Evolutionary conservation across 2,329 filamentous ascomycete species (phyloP), one percentile per base, ranked within the genome.

Genomic region (Aspergillus calidoustus): DNA sequence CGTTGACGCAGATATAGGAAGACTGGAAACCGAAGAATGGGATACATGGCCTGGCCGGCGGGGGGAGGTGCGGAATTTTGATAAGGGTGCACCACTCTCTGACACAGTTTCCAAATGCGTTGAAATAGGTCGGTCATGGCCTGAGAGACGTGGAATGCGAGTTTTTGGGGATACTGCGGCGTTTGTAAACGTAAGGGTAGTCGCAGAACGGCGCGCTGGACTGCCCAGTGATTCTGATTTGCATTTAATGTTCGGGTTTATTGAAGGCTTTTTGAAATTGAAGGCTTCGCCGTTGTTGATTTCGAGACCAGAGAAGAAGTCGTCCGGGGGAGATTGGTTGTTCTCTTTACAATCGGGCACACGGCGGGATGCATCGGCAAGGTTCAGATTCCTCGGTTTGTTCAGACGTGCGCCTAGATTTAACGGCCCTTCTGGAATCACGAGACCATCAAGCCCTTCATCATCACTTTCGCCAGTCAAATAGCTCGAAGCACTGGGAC

Each of bases 401-500:
- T 90, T 89, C 47, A 98, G 81, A 56, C 92, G 88, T 66, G 92
- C 89, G 46, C 87, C 86, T 71, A 98, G 91, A 76, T 97, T 89
- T 56, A 99, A 82, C 22, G 92, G 92, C 1, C 93, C 93, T 57
- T 86, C 84, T 0, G 95, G 95, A 19, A 98, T 83, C 22, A 97
- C 82, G 15, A 99, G 84, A n/a, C 94, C 94, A 63, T 95, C 91
- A 63, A 98, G 86, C 7, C 91, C 90, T 76, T 98, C 94, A 68
- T 97, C 93, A 73, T 97, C 94, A 72, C 93, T 98, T 80, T 97
- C 95, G 9, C 87, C 86, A 1, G 93, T 97, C 69, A 96, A 88
- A 66, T 91, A 95, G 76, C 94, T 98, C 22, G 93, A 91, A 59
- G 96, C 86, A 75, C 93, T 98, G 15, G 95, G 94, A 73, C 94